A percentile compares a stretch with the other conserved stretches of the same genome.
These are phyloP conservation scores for Globisporangium carolinianum DNA, from an alignment of 352 stramenopile genomes.

Conservation along the genomic window DNA sequence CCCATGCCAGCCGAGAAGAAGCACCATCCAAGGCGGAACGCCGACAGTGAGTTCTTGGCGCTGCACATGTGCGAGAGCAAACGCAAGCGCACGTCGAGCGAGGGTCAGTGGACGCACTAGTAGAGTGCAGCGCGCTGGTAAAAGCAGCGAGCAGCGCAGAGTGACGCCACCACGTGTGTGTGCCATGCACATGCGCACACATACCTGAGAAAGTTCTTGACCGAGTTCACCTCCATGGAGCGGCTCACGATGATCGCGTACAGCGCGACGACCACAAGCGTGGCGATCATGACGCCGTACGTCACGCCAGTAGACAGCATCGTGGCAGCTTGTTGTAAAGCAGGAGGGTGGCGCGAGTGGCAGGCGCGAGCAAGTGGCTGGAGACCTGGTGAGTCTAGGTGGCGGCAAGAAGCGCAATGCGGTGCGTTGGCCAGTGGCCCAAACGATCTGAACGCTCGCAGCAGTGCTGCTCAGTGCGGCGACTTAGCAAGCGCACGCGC, in stretches of 20 bases:
- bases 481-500: too few relatives aligned
- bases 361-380: too few relatives aligned
- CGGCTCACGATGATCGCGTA: constrained; percentile 68
- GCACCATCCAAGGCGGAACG: constrained; percentile 62
- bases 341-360: too few relatives aligned
- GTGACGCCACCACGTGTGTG: too few relatives aligned
- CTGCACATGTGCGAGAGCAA: constrained; percentile 12
- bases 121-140: not conserved
- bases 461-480: too few relatives aligned
- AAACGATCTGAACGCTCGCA: too few relatives aligned
- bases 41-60: constrained; percentile 57
- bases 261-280: constrained; percentile 42
- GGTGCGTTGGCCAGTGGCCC: too few relatives aligned
- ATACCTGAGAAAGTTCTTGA: constrained; percentile 63
- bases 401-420: too few relatives aligned
- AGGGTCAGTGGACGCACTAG: not conserved
- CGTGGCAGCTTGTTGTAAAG: not conserved
- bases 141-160: not conserved
- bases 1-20: constrained; percentile 75
- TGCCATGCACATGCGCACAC: not conserved
- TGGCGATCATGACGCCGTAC: constrained; percentile 57
- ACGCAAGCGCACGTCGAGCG: not conserved
- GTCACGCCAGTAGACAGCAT: constrained; percentile 45
- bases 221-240: constrained; percentile 38
- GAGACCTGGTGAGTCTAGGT: too few relatives aligned